Evolutionary conservation across 2,329 filamentous ascomycete species (phyloP).

Genomic region (Chrysoporthe deuterocubensis): DNA sequence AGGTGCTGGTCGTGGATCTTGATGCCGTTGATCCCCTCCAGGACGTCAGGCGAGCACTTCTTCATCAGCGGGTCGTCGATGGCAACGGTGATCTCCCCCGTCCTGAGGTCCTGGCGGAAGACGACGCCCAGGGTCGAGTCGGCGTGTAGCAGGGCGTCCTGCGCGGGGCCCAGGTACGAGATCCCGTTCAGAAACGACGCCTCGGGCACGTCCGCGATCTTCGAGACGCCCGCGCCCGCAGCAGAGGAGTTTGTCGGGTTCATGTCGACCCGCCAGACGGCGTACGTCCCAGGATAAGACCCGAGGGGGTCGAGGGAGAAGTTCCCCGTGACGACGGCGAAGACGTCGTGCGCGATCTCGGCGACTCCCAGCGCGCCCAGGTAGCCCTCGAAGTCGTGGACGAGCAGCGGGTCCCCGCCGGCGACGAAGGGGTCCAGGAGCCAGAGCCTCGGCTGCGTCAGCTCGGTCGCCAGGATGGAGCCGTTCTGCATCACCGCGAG

Average conservation of each 20-base stretch:
- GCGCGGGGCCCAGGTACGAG: neutral
- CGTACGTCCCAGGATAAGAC: neutral
- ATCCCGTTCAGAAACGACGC: neutral
- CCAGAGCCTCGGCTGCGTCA: neutral
- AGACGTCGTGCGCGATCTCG: neutral
- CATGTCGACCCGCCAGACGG: neutral
- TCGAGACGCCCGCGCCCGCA: neutral
- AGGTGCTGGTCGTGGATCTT: neutral
- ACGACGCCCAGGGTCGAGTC: neutral
- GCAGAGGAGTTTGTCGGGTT: no score
- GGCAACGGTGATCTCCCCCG: neutral
- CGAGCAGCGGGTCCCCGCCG: neutral
- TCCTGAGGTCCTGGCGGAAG: neutral
- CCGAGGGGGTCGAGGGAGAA: neutral
- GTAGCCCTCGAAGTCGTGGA: neutral
- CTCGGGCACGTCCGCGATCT: conserved; percentile 4
- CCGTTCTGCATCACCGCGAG: neutral
- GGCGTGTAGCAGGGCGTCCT: neutral
- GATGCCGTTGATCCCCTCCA: conserved; percentile 1
- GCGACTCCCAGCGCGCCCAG: neutral
- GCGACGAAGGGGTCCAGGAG: neutral
- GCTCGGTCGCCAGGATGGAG: neutral
- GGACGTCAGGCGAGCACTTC: neutral
- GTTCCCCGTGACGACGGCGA: neutral
- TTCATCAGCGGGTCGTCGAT: neutral